phyloP scores from a whole-genome alignment of 345 rosid genomes.

The Aquilaria malaccensis region DNA sequence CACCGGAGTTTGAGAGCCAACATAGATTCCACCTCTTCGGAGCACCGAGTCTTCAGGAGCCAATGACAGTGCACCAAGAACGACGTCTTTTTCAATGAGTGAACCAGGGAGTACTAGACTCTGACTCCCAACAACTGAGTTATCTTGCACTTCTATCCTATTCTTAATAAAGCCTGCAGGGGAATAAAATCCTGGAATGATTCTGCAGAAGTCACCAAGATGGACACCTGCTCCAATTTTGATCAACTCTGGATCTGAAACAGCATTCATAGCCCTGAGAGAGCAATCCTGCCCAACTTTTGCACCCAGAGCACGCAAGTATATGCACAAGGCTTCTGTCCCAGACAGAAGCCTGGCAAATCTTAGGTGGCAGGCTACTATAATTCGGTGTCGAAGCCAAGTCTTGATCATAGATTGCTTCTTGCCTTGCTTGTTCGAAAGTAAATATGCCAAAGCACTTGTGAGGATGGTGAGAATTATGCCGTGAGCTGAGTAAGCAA shows the following conservation, averaged over 20 bases:
- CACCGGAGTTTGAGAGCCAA: conserved; percentile 49
- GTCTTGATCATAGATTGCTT: conserved; percentile 21
- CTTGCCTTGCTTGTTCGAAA: conserved; percentile 25
- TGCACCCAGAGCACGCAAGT: conserved; percentile 48
- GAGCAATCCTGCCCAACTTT: conserved; percentile 50
- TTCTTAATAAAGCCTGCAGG: conserved; percentile 25
- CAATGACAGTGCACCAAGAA: conserved; percentile 63
- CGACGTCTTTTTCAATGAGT: conserved; percentile 33
- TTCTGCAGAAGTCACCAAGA: conserved; percentile 57
- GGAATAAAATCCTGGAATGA: conserved; percentile 39
- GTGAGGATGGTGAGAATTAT: conserved; percentile 46
- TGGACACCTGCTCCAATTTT: conserved; percentile 49
- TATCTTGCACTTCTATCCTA: conserved; percentile 40
- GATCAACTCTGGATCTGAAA: conserved; percentile 41
- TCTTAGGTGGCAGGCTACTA: conserved; percentile 50
- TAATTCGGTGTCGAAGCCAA: conserved; percentile 45
- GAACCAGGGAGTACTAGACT: conserved; percentile 55
- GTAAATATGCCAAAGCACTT: conserved; percentile 22
- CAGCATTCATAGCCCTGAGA: conserved; percentile 57
- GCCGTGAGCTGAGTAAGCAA: conserved; percentile 43
- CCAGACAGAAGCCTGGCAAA: conserved; percentile 60
- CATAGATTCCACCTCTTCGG: conserved; percentile 45
- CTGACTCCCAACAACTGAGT: conserved; percentile 58
- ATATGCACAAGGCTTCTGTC: conserved; percentile 54
- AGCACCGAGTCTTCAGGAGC: conserved; percentile 52